These are phyloP conservation scores for Vitis vinifera DNA, from an alignment of 164 flowering plant species.

Conservation along the genomic window DNA sequence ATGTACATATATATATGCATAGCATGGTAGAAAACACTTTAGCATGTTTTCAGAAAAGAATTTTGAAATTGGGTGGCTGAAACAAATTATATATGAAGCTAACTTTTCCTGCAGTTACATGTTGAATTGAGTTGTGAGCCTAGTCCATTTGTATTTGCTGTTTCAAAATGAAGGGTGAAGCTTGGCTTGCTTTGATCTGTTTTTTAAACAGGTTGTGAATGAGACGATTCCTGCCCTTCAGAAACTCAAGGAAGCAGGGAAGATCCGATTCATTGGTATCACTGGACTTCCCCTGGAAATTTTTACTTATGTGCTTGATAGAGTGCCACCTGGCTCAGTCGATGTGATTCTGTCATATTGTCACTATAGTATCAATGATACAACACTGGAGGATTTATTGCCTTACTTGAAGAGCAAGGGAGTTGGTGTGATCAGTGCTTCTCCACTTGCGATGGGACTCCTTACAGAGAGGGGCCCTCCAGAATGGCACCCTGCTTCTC, in stretches of 20 bases:
- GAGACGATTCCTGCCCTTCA: constrained; percentile 92
- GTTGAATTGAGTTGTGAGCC: no score
- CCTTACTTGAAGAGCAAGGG: constrained; percentile 95
- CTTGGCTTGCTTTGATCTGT: constrained; percentile 13
- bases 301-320: constrained; percentile 81
- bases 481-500: constrained; percentile 95
- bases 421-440: constrained; percentile 86
- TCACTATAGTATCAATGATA: constrained; percentile 83
- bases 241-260: constrained; percentile 83
- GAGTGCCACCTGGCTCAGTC: constrained; percentile 85
- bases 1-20: no score
- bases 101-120: no score
- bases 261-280: constrained; percentile 80
- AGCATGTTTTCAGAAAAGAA: no score
- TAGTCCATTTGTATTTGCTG: no score
- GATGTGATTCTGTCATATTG: constrained; percentile 93
- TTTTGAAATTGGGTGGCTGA: no score
- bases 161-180: background rate
- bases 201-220: constrained; percentile 61
- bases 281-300: constrained; percentile 86
- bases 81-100: no score
- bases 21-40: no score
- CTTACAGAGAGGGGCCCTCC: constrained; percentile 94
- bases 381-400: constrained; percentile 69
- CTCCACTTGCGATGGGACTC: constrained; percentile 97